A percentile compares a stretch with the other conserved stretches of the same genome.
Conservation (phyloP, 2,329 filamentous ascomycete genomes). For the Trichoderma arundinaceum region DNA sequence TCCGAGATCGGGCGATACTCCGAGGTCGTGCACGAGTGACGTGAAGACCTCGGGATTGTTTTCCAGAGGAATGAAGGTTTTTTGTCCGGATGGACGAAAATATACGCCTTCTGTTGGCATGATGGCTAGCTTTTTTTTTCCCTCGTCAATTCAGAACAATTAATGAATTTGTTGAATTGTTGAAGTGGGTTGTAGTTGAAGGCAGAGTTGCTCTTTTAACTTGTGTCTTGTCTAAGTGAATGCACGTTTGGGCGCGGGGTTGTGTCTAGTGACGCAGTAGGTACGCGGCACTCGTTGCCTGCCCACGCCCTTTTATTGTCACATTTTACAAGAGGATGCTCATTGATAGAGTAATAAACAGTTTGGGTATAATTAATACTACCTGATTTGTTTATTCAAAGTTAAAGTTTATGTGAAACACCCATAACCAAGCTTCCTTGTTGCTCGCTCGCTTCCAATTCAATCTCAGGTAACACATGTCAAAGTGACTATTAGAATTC, state of each 20-base stretch:
- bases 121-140: neutral
- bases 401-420: neutral
- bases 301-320: neutral
- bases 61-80: slow-evolving; percentile 51
- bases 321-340: neutral
- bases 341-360: neutral
- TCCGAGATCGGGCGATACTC: slow-evolving; percentile 68
- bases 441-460: slow-evolving; percentile 2
- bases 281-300: slow-evolving; percentile 14
- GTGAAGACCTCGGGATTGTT: slow-evolving; percentile 81
- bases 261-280: slow-evolving; percentile 8
- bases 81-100: slow-evolving; percentile 41
- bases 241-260: slow-evolving; percentile 26
- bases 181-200: neutral
- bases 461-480: neutral
- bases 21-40: slow-evolving; percentile 71
- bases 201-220: neutral
- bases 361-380: neutral
- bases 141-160: neutral
- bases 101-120: slow-evolving; percentile 44
- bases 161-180: neutral
- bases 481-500: neutral
- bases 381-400: neutral
- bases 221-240: neutral
- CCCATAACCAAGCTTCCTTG: neutral